These are phyloP conservation scores for Physocladia obscura DNA, from an alignment of 192 early-diverging fungal genomes.

Conservation along the genomic window DNA sequence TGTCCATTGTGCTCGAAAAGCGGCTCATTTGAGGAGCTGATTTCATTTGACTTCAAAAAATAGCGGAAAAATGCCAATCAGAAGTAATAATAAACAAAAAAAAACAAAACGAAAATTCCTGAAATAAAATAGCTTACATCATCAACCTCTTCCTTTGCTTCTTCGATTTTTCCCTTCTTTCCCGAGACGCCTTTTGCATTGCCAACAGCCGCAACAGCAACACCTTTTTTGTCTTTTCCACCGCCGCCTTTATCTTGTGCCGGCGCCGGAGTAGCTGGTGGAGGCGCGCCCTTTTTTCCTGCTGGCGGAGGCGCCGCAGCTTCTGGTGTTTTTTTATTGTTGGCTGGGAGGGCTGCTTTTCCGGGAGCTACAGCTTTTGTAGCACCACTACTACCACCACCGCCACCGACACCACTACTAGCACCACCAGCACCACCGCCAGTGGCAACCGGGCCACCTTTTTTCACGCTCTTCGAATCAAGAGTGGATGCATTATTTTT, in stretches of 20 bases:
- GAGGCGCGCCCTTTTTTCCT: conserved; percentile 28
- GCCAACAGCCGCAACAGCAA: conserved; percentile 4
- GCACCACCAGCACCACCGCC: neutral
- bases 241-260: conserved; percentile 4
- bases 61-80: neutral
- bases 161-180: conserved; percentile 54
- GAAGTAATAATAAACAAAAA: no score
- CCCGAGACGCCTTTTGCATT: conserved; percentile 27
- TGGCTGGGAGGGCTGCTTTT: conserved; percentile 8
- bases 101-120: neutral
- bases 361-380: conserved; percentile 2
- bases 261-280: conserved; percentile 9
- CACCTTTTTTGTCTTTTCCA: conserved; percentile 44
- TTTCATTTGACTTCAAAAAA: neutral
- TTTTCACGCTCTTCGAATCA: conserved; percentile 19
- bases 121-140: conserved; percentile 34
- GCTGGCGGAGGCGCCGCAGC: conserved; percentile 1
- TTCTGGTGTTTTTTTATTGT: conserved; percentile 33
- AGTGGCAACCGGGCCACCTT: neutral
- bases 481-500: conserved; percentile 2
- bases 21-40: conserved; percentile 35
- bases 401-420: neutral
- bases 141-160: conserved; percentile 51
- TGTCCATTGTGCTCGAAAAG: conserved; percentile 57
- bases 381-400: conserved; percentile 16